Evolutionary conservation across 1,139 yeast genomes (phyloP), one percentile per base, ranked within the genome.

Genomic region (Kodamaea fungicola): DNA sequence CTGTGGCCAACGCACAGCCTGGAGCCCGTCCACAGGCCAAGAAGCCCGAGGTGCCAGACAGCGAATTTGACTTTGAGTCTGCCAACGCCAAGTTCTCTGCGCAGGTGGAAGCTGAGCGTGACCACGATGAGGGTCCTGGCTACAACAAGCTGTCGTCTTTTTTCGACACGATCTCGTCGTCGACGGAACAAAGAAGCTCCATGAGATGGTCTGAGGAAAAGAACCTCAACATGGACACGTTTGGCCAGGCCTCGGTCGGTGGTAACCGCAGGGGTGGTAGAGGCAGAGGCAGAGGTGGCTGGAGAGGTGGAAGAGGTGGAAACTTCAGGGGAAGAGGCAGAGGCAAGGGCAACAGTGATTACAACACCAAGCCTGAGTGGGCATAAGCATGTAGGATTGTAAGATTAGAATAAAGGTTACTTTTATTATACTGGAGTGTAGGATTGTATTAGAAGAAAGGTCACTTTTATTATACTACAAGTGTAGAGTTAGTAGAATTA

Each of bases 201-300:
- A 67, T 76, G 71, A 72, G 80, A 52, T 78, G 89, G 74, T 62
- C 72, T 22, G 83, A 79, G 48, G 89, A 82, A 54, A 77, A 79
- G 46, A 59, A 59, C 22, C 53, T 55, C 40, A 55, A 55, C 47
- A 44, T 52, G 53, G 60, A 55, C 43, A 55, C 61, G 7, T 57
- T 55, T 39, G 61, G 61, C 22, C 52, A 55, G 41, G 50, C 59
- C 8, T 58, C 67, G 8, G 60, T 59, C 8, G 48, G 40, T 22
- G 43, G 55, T 21, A 52, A 51, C 34, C 47, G 64, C 33, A 63
- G 67, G 12, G 49, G 57, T 12, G 55, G 53, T 22, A 50, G 70
- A 39, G 63, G 67, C 2, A 49, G 70, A 41, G 59, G 62, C 12
- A 55, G 60, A 39, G 54, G 67, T 34, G 49, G 62, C 13, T 26